Percentiles rank a stretch among this genome's conserved stretches.
These are phyloP conservation scores for Penicillium sp. DNA, from an alignment of 2,329 filamentous ascomycete genomes.

Conservation along the genomic window DNA sequence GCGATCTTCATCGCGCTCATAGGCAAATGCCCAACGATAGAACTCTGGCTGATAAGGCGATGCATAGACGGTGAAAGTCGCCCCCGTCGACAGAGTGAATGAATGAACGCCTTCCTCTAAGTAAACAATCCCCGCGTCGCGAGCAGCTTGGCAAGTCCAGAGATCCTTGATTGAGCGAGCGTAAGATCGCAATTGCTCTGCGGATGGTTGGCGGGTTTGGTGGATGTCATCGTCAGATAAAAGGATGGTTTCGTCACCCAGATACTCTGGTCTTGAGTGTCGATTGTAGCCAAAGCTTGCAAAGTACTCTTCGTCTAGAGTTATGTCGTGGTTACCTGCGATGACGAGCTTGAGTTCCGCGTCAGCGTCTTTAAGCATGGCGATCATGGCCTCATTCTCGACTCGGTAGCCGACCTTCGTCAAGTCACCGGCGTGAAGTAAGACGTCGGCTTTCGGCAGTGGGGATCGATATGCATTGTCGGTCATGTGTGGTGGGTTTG, in stretches of 20 bases:
- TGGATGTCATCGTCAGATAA: slow-evolving; percentile 19
- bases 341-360: slow-evolving; percentile 64
- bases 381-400: slow-evolving; percentile 52
- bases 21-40: slow-evolving; percentile 59
- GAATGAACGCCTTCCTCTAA: slow-evolving; percentile 56
- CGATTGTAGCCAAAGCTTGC: slow-evolving; percentile 26
- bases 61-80: slow-evolving; percentile 55
- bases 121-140: slow-evolving; percentile 52
- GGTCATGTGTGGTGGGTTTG: slow-evolving; percentile 21
- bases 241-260: slow-evolving; percentile 23
- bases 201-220: slow-evolving; percentile 13
- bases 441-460: slow-evolving; percentile 54
- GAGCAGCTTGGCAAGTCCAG: slow-evolving; percentile 50
- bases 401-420: slow-evolving; percentile 52
- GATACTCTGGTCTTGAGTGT: slow-evolving; percentile 27
- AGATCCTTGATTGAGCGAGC: slow-evolving; percentile 42
- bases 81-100: slow-evolving; percentile 52
- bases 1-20: slow-evolving; percentile 52
- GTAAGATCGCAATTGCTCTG: slow-evolving; percentile 15
- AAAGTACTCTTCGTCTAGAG: slow-evolving; percentile 57
- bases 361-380: slow-evolving; percentile 51
- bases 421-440: slow-evolving; percentile 62
- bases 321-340: slow-evolving; percentile 64
- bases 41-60: slow-evolving; percentile 58
- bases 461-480: slow-evolving; percentile 42